Conservation (phyloP, 2,329 filamentous ascomycete species). For the Monilinia fructigena region DNA sequence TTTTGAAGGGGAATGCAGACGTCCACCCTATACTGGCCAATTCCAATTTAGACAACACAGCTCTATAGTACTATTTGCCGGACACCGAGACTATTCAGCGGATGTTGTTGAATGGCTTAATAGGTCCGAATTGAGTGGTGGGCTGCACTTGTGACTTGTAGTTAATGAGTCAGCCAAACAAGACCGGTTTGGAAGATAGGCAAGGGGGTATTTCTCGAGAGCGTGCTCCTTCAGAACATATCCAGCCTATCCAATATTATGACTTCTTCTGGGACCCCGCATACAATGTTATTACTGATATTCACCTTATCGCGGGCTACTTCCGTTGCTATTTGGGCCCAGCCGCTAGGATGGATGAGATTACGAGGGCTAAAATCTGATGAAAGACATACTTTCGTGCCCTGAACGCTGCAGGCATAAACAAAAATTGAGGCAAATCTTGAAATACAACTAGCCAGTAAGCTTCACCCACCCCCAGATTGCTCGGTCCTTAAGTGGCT, state of each 20-base stretch:
- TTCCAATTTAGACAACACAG: not conserved
- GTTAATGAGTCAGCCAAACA: not conserved
- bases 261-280: not conserved
- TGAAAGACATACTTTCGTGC: not conserved
- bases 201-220: not conserved
- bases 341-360: not conserved
- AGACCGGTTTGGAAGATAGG: not conserved
- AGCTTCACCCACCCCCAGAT: not conserved
- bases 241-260: not conserved
- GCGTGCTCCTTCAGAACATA: not conserved
- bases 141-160: not conserved
- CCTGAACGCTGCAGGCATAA: not conserved
- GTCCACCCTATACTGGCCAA: not conserved
- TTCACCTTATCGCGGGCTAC: not conserved
- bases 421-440: not conserved
- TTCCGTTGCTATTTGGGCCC: not conserved
- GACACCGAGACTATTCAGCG: not conserved
- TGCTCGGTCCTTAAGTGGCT: not conserved
- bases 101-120: not conserved
- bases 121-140: not conserved
- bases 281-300: not conserved
- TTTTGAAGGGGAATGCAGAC: not conserved
- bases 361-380: not conserved
- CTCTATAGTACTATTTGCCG: not conserved
- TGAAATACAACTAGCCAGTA: not conserved